Base-by-base conservation (phyloP, 2,329 filamentous ascomycete species). In the Ramularia collo-cygni region DNA sequence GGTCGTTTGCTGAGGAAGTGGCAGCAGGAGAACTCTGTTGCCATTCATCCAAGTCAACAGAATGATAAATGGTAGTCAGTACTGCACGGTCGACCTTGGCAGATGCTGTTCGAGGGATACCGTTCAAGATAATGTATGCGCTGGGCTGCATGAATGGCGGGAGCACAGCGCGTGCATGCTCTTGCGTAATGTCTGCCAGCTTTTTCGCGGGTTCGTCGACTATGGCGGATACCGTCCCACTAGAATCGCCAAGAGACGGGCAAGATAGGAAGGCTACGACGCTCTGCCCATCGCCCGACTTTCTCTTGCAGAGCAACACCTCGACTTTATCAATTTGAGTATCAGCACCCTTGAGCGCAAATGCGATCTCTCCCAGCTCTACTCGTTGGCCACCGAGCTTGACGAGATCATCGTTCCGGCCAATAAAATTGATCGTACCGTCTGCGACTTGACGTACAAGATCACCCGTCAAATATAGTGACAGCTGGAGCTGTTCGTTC, bases 401-500 rank as follows among this genome's bases (percentile, higher is more conserved):
- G 27, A 48, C 38, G 29, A 48, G 42, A 12, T 36, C 40, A 28
- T 52, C 43, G 19, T 48, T 50, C 7, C 51, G 44, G 4, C 47
- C 43, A 17, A 52, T n/a, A 17, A 51, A 44, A 16, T 38, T 27
- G 6, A 52, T 6, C 12, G 38, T 39, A 12, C 47, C 43, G 33
- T 54, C 44, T 10, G 40, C 37, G 10, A 45, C 30, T 16, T 50
- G 35, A 14, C 42, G 38, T 2, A 48, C 51, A 5, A 54, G 13
- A 31, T 55, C 51, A 9, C 47, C 45, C 8, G 52, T 55, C 12
- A 36, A 32, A 19, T 47, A 47, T 1, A 46, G 31, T 15, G 16
- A 26, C 40, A 44, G 18, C 1, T 60, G 46, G 0, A 78, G 71
- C 53, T 89, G 81, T 1, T 77, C 50, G 10, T 54, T 61, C 56